Base-by-base conservation (phyloP, 2,329 filamentous ascomycete species). In the Cercospora janseana region DNA sequence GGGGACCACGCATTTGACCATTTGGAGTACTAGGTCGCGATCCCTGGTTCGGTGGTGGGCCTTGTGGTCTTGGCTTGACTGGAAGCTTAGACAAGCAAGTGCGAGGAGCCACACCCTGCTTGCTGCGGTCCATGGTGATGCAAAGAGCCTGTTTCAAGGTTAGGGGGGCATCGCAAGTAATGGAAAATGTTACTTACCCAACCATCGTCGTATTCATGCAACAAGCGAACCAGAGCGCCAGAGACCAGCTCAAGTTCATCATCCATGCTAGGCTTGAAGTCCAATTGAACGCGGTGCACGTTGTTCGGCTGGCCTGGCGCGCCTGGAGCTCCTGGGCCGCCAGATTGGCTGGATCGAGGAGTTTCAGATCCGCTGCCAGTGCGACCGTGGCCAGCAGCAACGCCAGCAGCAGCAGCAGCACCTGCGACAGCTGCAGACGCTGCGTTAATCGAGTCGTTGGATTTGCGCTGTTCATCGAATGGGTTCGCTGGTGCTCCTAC, bases 201-300 rank as follows among this genome's bases (percentile, higher is more conserved):
- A 63, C 93, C 93, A 72, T 98, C 93, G 66, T 98, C 93, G 64
- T 97, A 98, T 71, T 95, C 91, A 66, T 97, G 92, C 45, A 97
- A 77, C 57, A 98, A 76, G 57, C 92, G 82, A 43, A 97, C 88
- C 41, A 98, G 77, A 56, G 94, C 85, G 45, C 93, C 93, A 51
- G 85, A 81, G 56, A 76, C 80, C 35, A 98, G 78, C 56, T 83
- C 87, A 64, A 98, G 77, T 71, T 98, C 93, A 66, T 98, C 93
- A 4, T 89, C 86, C 78, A 97, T 85, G 3, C 87, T 92, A 20
- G 93, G 91, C 68, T 83, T 86, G 71, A 97, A 98, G 69, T 96
- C 91, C 60, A 97, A 82, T 69, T 96, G 88, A 26, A 97, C 88
- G 56, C 93, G 88, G 70, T 97, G 87, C 48, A 97, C 91, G 58